Conservation (phyloP, 345 rosid genomes). For the Capsella bursapastoris region DNA sequence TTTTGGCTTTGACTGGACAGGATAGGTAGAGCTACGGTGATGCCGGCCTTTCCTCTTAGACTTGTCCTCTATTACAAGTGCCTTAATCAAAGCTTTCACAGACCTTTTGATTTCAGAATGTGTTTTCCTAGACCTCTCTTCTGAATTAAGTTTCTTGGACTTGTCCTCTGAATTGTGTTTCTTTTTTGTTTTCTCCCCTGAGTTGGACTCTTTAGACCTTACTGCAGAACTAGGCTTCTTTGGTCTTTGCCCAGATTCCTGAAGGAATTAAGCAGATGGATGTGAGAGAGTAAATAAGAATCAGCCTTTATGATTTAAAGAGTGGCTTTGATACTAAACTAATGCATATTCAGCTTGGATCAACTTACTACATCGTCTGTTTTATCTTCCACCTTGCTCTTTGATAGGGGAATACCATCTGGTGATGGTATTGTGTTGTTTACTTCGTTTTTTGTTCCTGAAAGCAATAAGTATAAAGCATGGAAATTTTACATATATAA, state of each 20-base stretch:
- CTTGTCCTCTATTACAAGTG: slow-evolving; percentile 62
- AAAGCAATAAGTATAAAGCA: not conserved
- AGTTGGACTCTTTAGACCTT: slow-evolving; percentile 34
- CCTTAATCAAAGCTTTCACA: slow-evolving; percentile 62
- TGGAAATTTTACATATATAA: not conserved
- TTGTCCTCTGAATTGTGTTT: slow-evolving; percentile 36
- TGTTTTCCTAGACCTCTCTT: slow-evolving; percentile 43
- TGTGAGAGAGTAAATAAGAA: slow-evolving; percentile 12
- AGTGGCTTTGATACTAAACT: not conserved
- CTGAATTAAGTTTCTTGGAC: slow-evolving; percentile 45
- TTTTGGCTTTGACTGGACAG: slow-evolving; percentile 43
- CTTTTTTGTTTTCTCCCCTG: slow-evolving; percentile 34
- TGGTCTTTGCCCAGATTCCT: slow-evolving; percentile 34
- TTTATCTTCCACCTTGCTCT: slow-evolving; percentile 36
- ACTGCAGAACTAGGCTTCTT: slow-evolving; percentile 36
- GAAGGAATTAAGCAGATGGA: not conserved
- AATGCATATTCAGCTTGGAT: not conserved
- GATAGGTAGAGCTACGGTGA: slow-evolving; percentile 56
- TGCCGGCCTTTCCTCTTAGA: slow-evolving; percentile 58
- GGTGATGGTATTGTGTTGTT: slow-evolving; percentile 15
- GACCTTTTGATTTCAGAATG: slow-evolving; percentile 53
- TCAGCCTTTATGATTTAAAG: not conserved
- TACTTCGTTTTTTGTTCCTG: slow-evolving; percentile 45
- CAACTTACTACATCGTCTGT: slow-evolving; percentile 29
- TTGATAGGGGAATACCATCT: slow-evolving; percentile 18